Base-by-base conservation (phyloP, 179 eudicot genomes). In the Silene noctiflora region DNA sequence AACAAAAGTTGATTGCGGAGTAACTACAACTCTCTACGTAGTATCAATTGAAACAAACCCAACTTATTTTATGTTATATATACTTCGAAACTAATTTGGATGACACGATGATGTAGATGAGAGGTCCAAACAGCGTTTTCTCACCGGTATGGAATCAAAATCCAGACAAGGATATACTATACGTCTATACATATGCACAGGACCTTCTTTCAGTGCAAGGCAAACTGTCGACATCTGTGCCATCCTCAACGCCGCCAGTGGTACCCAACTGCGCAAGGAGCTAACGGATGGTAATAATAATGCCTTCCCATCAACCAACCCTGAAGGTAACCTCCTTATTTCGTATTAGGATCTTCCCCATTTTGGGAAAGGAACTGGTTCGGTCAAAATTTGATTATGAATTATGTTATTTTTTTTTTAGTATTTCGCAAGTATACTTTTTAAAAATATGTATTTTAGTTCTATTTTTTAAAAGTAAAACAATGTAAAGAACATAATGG, bases 271-370 rank as follows among this genome's bases (percentile, higher is more conserved):
- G 11, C 35, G 21, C 11, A 29, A 21, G 29, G 17, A 17, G 0
- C 76, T 78, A 8, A 78, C 80, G 14, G 20, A 64, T 1, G 20
- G n/a, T 53, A 14, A 7, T 1, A 78, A 78, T 3, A 78, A 72
- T 53, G 80, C 80, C 13, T 78, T 78, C 58, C 80, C 80, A 1
- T 72, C 58, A 8, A 72, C 72, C 72, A 65, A 63, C 68, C 72
- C 80, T 8, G 76, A 72, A 0, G 80, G 80, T 68, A 8, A 1
- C 13, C 39, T 9, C 2, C 48, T 39, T 4, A 6, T 39, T 39
- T 39, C 44, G 8, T 39, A 5, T 39, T 39, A 6, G 44, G 44
- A 39, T 39, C 44, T 9, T 39, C 44, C 6, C 9, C 44, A 39
- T 0, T 33, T 33, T 4, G 35, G 35, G 0, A 33, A n/a, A n/a